Conservation (phyloP, 257 asterid genomes). For the Coffea canephora region DNA sequence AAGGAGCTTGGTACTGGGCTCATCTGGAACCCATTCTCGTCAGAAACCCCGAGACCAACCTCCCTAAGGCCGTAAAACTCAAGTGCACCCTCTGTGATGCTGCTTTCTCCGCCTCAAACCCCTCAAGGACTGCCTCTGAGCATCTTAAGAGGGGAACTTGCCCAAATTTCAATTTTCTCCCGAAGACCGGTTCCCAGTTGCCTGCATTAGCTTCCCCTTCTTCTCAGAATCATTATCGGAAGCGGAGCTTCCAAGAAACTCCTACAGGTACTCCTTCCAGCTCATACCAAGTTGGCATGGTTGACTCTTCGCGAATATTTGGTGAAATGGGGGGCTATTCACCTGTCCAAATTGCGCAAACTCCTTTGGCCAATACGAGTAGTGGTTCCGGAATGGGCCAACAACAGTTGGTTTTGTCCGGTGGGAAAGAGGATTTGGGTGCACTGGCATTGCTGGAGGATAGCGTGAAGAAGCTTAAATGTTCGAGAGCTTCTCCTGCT, state of each 20-base stretch:
- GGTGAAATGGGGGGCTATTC: constrained; percentile 29
- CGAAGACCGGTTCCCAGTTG: constrained; percentile 58
- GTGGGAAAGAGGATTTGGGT: constrained; percentile 79
- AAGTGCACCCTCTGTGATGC: constrained; percentile 71
- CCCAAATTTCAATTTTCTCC: constrained; percentile 56
- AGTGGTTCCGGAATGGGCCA: constrained; percentile 21
- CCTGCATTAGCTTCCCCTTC: constrained; percentile 79
- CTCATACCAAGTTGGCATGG: constrained; percentile 40
- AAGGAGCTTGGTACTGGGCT: constrained; percentile 99
- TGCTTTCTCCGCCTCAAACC: constrained; percentile 78
- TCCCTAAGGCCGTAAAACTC: constrained; percentile 79
- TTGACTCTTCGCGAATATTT: constrained; percentile 32
- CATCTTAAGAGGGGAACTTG: constrained; percentile 78
- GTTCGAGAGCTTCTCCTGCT: constrained; percentile 56
- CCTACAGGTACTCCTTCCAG: constrained; percentile 38
- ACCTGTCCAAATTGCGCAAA: constrained; percentile 26
- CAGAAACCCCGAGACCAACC: constrained; percentile 54
- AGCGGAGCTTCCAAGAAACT: constrained; percentile 44
- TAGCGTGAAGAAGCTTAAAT: constrained; percentile 76
- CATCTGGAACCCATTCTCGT: constrained; percentile 82
- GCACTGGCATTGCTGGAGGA: constrained; percentile 81
- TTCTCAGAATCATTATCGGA: constrained; percentile 54
- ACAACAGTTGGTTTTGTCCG: constrained; percentile 54
- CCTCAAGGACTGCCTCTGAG: constrained; percentile 85
- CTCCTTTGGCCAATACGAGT: not conserved